These are phyloP conservation scores for Vitis riparia DNA, from an alignment of 164 flowering plant species.

Conservation along the genomic window DNA sequence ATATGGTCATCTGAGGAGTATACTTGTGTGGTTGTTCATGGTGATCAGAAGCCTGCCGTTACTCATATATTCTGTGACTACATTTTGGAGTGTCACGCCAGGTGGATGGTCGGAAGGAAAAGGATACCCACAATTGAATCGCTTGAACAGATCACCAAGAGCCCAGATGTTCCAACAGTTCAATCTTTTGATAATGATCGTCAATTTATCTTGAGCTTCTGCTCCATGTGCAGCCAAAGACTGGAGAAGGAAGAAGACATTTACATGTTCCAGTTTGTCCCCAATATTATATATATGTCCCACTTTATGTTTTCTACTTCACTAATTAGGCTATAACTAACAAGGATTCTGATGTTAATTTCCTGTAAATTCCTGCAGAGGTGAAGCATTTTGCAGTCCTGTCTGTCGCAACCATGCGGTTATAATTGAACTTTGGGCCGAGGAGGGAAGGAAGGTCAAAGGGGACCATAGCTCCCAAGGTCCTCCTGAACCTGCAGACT, in stretches of 20 bases:
- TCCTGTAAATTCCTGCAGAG: constrained; percentile 23
- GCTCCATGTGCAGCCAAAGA: constrained; percentile 62
- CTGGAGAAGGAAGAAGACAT: constrained; percentile 57
- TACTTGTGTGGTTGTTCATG: constrained; percentile 35
- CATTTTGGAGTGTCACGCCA: constrained; percentile 26
- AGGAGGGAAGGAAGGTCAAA: constrained; percentile 16
- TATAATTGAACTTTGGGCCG: background rate
- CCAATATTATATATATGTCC: background rate
- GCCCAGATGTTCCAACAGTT: constrained; percentile 3
- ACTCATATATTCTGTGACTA: constrained; percentile 38
- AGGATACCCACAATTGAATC: background rate
- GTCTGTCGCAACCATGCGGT: constrained; percentile 22
- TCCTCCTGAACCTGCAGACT: too few species aligned
- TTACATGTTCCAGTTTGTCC: constrained; percentile 61
- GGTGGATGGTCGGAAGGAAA: constrained; percentile 8
- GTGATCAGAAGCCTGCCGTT: constrained; percentile 33
- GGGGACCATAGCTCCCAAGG: too few species aligned
- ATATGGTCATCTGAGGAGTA: constrained; percentile 41
- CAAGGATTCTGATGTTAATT: background rate
- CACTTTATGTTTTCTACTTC: background rate
- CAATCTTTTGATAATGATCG: constrained; percentile 24
- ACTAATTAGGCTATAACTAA: background rate
- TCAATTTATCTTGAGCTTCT: constrained; percentile 44
- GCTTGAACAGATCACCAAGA: background rate
- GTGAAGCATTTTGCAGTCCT: constrained; percentile 44